Percentiles rank a stretch among this genome's conserved stretches.
These are phyloP conservation scores for Aspergillus egyptiacus DNA, from an alignment of 495 filamentous ascomycete species.

Conservation along the genomic window DNA sequence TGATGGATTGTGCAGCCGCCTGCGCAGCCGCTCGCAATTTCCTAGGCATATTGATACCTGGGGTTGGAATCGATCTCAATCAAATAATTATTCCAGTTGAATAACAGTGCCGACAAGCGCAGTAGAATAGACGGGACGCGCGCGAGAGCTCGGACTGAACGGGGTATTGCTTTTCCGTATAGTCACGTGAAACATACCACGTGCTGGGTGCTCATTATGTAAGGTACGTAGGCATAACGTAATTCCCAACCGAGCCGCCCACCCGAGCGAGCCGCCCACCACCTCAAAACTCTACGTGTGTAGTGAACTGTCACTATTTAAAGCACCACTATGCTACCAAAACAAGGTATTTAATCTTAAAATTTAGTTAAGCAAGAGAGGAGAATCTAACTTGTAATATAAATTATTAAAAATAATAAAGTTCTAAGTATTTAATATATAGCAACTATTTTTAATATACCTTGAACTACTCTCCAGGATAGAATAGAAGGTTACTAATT, in stretches of 20 bases:
- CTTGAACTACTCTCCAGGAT: conserved; percentile 15
- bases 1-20: conserved; percentile 44
- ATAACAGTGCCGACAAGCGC: conserved; percentile 4
- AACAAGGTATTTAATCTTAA: not conserved
- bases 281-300: not conserved
- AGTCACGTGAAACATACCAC: conserved; percentile 14
- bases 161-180: conserved; percentile 18
- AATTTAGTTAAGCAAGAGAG: conserved; percentile 11
- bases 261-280: no score
- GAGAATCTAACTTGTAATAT: conserved; percentile 1
- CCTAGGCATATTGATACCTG: conserved; percentile 38
- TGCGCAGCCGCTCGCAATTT: conserved; percentile 45
- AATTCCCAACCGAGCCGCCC: no score
- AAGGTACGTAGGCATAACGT: no score
- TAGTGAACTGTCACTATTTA: not conserved
- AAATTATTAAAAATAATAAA: conserved; percentile 2
- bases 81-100: no score
- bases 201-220: not conserved
- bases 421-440: conserved; percentile 3
- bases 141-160: conserved; percentile 10
- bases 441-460: conserved; percentile 7
- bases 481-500: conserved; percentile 10
- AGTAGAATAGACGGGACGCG: conserved; percentile 12
- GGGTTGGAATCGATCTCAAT: conserved; percentile 5
- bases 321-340: conserved; percentile 11